Evolutionary conservation across 148 eudicot genomes (phyloP).

Genomic region (Camellia sinensis): DNA sequence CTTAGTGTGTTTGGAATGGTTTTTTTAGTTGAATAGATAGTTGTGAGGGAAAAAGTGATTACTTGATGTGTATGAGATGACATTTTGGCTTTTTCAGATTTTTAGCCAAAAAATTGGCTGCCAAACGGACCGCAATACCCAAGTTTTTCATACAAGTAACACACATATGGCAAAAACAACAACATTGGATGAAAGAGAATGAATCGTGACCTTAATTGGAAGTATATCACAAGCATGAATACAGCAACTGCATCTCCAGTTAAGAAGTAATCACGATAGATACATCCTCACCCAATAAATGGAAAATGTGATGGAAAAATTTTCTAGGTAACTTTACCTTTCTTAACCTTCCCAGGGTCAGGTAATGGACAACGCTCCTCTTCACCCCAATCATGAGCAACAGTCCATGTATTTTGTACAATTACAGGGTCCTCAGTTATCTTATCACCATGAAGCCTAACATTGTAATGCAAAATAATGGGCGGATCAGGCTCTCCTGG

Average conservation of each 20-base stretch:
- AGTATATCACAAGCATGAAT: not conserved
- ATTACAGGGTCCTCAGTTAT: constrained; percentile 89
- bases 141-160: not conserved
- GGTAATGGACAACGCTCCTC: constrained; percentile 92
- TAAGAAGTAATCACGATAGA: not conserved
- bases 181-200: not conserved
- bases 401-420: constrained; percentile 98
- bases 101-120: too few relatives aligned
- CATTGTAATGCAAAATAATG: constrained; percentile 85
- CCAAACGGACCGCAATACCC: too few relatives aligned
- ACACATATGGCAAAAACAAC: not conserved
- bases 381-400: constrained; percentile 91
- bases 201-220: not conserved
- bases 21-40: too few relatives aligned
- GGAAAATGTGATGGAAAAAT: not conserved
- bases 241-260: constrained; percentile 14
- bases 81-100: too few relatives aligned
- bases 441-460: constrained; percentile 92
- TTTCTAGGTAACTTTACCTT: constrained; percentile 46
- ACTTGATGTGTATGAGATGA: too few relatives aligned
- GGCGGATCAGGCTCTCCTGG: constrained; percentile 98
- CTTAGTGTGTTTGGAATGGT: too few relatives aligned
- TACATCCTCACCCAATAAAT: not conserved
- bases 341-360: constrained; percentile 49
- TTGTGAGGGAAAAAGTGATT: too few relatives aligned